Conservation (phyloP, 257 asterid species). For the Salvia hispanica region DNA sequence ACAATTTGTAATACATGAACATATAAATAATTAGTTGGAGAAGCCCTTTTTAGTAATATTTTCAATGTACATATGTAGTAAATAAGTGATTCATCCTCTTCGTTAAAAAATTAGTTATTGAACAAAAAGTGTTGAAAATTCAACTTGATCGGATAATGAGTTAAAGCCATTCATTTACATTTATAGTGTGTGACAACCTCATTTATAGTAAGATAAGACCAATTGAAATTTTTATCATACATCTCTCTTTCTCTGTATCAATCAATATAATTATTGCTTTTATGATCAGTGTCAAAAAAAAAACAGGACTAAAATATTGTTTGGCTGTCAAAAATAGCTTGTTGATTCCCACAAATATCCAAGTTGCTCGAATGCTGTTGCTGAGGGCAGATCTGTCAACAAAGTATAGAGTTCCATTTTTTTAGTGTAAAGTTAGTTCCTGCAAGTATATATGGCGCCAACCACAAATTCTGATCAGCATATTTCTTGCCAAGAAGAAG, state of each 20-base stretch:
- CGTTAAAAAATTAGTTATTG: neutral
- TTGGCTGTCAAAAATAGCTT: neutral
- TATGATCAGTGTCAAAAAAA: neutral
- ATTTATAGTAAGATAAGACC: neutral
- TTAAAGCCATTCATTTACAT: constrained; percentile 26
- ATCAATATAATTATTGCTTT: neutral
- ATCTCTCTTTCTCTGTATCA: neutral
- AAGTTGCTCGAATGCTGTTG: neutral
- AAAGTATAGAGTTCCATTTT: neutral
- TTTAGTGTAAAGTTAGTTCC: neutral
- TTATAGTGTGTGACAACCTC: constrained; percentile 22
- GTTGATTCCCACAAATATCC: constrained; percentile 1
- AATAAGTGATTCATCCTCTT: too few species aligned
- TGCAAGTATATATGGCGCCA: constrained; percentile 22
- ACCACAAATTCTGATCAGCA: neutral
- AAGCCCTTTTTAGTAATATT: too few species aligned
- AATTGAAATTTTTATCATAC: too few species aligned
- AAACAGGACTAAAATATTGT: neutral
- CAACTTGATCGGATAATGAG: constrained; percentile 2
- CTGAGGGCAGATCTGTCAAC: constrained; percentile 28
- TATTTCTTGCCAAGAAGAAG: constrained; percentile 7
- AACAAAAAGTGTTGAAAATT: neutral
- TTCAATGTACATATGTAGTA: too few species aligned
- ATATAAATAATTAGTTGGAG: too few species aligned
- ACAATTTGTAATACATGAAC: too few species aligned